phyloP scores from a whole-genome alignment of 495 filamentous ascomycete species.

The Aspergillus leporis region DNA sequence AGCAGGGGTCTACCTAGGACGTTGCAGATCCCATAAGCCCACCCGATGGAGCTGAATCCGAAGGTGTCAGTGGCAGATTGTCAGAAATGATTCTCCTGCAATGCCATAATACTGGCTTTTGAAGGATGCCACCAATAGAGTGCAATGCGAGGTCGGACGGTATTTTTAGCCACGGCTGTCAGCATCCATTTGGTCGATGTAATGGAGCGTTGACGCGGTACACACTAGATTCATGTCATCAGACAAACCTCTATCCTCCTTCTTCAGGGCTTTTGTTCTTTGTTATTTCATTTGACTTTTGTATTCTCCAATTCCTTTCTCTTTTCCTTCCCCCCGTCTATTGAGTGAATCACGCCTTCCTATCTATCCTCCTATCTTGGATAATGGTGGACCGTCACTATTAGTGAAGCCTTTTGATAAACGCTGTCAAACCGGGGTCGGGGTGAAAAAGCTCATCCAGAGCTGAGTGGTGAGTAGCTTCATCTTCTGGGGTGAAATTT shows the following conservation, averaged over 20 bases:
- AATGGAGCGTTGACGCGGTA: not conserved
- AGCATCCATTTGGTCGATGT: not conserved
- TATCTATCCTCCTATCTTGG: too few relatives aligned
- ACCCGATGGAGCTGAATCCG: not conserved
- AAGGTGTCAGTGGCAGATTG: not conserved
- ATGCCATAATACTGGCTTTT: not conserved
- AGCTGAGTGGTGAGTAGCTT: not conserved
- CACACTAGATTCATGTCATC: not conserved
- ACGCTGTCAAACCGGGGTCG: not conserved
- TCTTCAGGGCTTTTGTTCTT: not conserved
- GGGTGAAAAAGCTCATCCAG: not conserved
- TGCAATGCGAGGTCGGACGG: not conserved
- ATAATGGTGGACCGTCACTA: not conserved
- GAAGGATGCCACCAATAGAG: not conserved
- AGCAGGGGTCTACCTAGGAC: not conserved
- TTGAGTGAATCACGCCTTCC: too few relatives aligned
- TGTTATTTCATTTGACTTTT: not conserved
- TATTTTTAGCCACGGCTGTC: not conserved
- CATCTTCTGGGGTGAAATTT: not conserved
- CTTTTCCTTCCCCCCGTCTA: not conserved
- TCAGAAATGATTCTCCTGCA: not conserved
- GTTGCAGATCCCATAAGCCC: not conserved
- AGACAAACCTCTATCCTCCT: not conserved
- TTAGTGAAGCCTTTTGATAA: not conserved
- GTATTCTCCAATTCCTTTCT: not conserved